Conservation (phyloP, 1,284 basidiomycete genomes). For the Caloboletus inedulis region DNA sequence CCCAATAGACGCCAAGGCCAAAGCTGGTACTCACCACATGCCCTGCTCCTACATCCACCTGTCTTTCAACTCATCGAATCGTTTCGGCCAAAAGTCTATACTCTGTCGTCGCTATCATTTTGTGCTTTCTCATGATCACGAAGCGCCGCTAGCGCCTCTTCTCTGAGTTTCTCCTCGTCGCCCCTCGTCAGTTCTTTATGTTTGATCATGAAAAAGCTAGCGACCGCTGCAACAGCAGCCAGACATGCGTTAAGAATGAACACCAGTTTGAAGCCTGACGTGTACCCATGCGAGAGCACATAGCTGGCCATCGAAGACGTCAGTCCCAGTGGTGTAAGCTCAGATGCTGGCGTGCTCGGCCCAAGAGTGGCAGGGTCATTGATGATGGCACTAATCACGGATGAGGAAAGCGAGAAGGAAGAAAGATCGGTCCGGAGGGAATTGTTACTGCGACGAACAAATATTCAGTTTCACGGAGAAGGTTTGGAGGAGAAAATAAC, state of each 20-base stretch:
- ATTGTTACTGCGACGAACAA: slow-evolving; percentile 46
- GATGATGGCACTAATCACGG: slow-evolving; percentile 41
- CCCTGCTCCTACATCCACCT: not conserved
- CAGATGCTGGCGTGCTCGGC: slow-evolving; percentile 27
- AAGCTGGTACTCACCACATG: not conserved
- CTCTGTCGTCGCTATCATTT: slow-evolving; percentile 3
- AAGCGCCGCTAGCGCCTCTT: slow-evolving; percentile 29
- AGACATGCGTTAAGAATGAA: slow-evolving; percentile 56
- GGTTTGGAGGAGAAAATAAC: slow-evolving; percentile 11
- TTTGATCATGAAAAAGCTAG: slow-evolving; percentile 53
- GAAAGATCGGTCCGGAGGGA: slow-evolving; percentile 44
- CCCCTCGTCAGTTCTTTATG: slow-evolving; percentile 54
- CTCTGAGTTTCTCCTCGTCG: slow-evolving; percentile 49
- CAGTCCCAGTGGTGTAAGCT: slow-evolving; percentile 34
- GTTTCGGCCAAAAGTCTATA: not conserved
- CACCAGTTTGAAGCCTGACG: slow-evolving; percentile 51
- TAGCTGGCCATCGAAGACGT: slow-evolving; percentile 36
- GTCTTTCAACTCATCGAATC: not conserved
- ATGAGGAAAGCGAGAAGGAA: slow-evolving; percentile 35
- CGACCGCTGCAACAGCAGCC: slow-evolving; percentile 45
- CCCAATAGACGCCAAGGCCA: not conserved
- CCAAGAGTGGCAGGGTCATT: slow-evolving; percentile 49
- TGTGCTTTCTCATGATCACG: not conserved
- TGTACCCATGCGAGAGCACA: slow-evolving; percentile 53
- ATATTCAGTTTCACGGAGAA: not conserved